Percentiles rank a stretch among this genome's conserved stretches.
Conservation (phyloP, 345 rosid species). For the Noccaea bulbosa region DNA sequence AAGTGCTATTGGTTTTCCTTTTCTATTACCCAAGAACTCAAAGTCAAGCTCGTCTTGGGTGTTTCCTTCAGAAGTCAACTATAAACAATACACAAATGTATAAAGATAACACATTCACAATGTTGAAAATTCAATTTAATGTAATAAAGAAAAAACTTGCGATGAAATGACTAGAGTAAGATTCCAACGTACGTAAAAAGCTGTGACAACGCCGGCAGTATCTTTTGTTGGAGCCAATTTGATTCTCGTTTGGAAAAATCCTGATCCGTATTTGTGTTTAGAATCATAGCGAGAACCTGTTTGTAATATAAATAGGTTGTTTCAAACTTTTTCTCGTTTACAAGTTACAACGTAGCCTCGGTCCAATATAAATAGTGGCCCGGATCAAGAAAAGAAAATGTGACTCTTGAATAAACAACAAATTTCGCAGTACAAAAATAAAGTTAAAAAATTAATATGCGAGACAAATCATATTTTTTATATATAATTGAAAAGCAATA, state of each 20-base stretch:
- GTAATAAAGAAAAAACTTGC: not conserved
- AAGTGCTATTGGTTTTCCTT: conserved; percentile 56
- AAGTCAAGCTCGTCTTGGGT: conserved; percentile 71
- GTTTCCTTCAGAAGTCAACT: conserved; percentile 48
- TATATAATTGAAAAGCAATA: too few species aligned
- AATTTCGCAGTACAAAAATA: too few species aligned
- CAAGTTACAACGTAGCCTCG: too few species aligned
- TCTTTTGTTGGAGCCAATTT: conserved; percentile 54
- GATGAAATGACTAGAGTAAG: not conserved
- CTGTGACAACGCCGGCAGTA: conserved; percentile 69
- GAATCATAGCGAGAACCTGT: conserved; percentile 65
- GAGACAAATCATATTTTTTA: too few species aligned
- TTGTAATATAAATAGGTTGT: not conserved
- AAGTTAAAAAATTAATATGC: too few species aligned
- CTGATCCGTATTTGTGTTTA: conserved; percentile 54
- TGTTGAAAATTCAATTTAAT: not conserved
- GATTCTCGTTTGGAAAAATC: conserved; percentile 56
- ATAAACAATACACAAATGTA: conserved; percentile 4
- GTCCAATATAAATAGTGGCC: too few species aligned
- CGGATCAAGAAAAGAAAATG: too few species aligned
- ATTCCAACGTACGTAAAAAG: conserved; percentile 55
- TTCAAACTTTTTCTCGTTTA: too few species aligned
- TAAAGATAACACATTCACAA: not conserved
- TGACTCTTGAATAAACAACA: too few species aligned
- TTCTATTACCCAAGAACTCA: conserved; percentile 69